Percentiles rank a stretch among this genome's conserved stretches.
Conservation (phyloP, 2,329 filamentous ascomycete species). For the Colletotrichum sp. region DNA sequence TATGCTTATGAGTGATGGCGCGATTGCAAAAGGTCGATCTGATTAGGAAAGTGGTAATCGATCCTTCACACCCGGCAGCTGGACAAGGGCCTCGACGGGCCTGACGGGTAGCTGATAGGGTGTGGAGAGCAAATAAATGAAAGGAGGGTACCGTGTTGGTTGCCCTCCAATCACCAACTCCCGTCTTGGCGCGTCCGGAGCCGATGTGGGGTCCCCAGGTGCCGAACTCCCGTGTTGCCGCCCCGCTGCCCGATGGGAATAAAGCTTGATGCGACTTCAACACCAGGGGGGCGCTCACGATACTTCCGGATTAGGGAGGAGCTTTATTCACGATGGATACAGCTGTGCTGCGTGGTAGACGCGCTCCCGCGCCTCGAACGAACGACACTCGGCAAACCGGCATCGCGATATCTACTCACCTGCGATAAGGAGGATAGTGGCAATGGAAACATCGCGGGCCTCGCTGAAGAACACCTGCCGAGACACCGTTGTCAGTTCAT, state of each 20-base stretch:
- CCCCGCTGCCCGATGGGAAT: background rate
- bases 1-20: background rate
- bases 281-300: background rate
- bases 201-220: background rate
- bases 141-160: background rate
- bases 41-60: conserved; percentile 14
- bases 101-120: background rate
- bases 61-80: background rate
- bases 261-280: background rate
- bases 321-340: background rate
- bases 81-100: background rate
- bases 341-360: background rate
- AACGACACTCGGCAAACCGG: background rate
- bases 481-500: background rate
- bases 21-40: background rate
- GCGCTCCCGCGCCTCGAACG: background rate
- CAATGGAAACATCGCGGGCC: background rate
- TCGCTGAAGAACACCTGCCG: background rate
- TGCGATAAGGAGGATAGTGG: conserved; percentile 8
- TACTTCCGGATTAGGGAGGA: conserved; percentile 14
- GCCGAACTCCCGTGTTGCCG: conserved; percentile 1
- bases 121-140: background rate
- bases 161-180: background rate
- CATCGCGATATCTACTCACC: conserved; percentile 4
- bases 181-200: background rate